These are phyloP conservation scores for Rhipidocladum racemiflorum DNA, from an alignment of 176 grass and related monocot species.

Conservation along the genomic window DNA sequence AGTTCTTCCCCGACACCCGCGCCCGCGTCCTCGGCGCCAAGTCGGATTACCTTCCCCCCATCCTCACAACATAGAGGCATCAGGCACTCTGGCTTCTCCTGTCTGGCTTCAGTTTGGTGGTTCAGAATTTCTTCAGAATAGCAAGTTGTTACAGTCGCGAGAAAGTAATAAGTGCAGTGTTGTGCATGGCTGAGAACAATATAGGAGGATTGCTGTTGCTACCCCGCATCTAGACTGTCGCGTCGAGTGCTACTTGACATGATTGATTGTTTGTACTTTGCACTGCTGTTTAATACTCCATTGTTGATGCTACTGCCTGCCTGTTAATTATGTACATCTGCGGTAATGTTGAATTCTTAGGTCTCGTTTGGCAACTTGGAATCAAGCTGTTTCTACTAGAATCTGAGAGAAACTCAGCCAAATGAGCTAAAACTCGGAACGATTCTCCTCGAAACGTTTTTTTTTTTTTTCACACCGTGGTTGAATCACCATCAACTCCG, in stretches of 20 bases:
- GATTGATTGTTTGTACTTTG: constrained; percentile 15
- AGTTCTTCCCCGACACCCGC: constrained; percentile 61
- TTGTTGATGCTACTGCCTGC: background rate
- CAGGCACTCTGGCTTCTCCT: background rate
- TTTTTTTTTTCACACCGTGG: too few species aligned
- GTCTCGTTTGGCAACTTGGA: too few species aligned
- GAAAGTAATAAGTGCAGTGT: constrained; percentile 24
- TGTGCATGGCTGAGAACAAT: background rate
- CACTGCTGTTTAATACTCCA: background rate
- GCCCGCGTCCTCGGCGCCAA: constrained; percentile 54
- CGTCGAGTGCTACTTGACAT: background rate
- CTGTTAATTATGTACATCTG: background rate
- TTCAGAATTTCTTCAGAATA: constrained; percentile 4
- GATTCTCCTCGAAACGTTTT: too few species aligned
- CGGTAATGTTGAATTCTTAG: background rate
- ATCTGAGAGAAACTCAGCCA: too few species aligned
- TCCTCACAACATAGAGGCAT: constrained; percentile 56
- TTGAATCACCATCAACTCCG: too few species aligned
- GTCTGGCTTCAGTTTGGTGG: constrained; percentile 2
- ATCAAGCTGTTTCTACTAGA: too few species aligned
- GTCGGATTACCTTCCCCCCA: constrained; percentile 56
- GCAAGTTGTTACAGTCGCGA: background rate
- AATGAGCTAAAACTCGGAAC: too few species aligned
- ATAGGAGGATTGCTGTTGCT: background rate
- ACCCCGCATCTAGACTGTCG: background rate